A percentile compares a stretch with the other conserved stretches of the same genome.
phyloP scores from a whole-genome alignment of 345 rosid species.

The Salix arbutifolia region DNA sequence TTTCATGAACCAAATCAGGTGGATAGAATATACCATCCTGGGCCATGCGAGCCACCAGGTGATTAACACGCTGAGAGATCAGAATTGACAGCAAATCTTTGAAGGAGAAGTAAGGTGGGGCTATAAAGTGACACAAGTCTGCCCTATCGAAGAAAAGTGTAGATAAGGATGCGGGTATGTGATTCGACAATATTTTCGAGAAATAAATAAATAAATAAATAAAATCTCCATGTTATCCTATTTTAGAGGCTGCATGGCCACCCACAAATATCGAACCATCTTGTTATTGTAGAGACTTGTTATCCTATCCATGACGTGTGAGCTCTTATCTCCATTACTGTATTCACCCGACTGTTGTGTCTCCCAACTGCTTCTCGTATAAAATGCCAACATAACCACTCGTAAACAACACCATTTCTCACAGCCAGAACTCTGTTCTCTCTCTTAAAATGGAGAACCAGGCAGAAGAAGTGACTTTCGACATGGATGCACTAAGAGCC shows the following conservation, averaged over 20 bases:
- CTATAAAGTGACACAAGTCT: neutral
- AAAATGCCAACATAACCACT: neutral
- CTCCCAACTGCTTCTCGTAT: neutral
- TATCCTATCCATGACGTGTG: slow-evolving; percentile 3
- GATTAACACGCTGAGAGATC: neutral
- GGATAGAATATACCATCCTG: neutral
- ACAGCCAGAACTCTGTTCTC: neutral
- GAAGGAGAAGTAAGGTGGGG: neutral
- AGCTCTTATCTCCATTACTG: neutral
- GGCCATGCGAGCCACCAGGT: neutral
- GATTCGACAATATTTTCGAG: neutral
- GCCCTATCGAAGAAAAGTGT: slow-evolving; percentile 19
- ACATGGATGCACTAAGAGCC: slow-evolving; percentile 46
- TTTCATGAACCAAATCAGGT: neutral
- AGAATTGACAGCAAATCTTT: neutral
- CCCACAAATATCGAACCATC: neutral
- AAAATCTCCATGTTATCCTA: neutral
- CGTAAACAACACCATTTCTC: neutral
- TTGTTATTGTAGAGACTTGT: neutral
- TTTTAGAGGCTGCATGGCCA: neutral
- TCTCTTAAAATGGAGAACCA: slow-evolving; percentile 38
- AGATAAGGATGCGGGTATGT: slow-evolving; percentile 20
- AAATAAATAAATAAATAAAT: neutral
- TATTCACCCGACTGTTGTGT: neutral
- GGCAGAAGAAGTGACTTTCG: slow-evolving; percentile 32